These are phyloP conservation scores for Aspergillus sp. DNA, from an alignment of 2,329 filamentous ascomycete species.

Conservation along the genomic window DNA sequence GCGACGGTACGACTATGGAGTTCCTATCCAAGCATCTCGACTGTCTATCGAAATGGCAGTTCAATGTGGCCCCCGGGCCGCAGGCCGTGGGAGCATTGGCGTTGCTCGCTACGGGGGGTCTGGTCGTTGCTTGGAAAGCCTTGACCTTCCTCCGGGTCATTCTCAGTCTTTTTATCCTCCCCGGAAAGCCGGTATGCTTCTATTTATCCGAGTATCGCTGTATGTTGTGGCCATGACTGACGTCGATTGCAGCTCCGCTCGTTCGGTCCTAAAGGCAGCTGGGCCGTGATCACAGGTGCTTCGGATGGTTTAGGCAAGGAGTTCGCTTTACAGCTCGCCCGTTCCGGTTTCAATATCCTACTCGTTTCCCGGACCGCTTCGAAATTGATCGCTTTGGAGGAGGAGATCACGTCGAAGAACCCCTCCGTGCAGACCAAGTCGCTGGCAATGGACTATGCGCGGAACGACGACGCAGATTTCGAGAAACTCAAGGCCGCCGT, in stretches of 20 bases:
- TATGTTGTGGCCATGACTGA: constrained; percentile 9
- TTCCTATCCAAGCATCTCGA: constrained; percentile 21
- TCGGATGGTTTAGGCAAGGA: constrained; percentile 97
- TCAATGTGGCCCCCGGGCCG: constrained; percentile 28
- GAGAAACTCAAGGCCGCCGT: constrained; percentile 60
- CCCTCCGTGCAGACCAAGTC: constrained; percentile 63
- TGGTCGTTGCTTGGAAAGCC: constrained; percentile 50
- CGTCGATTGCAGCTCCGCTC: constrained; percentile 60
- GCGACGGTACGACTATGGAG: constrained; percentile 20
- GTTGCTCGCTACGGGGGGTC: constrained; percentile 45
- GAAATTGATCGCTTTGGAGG: constrained; percentile 71
- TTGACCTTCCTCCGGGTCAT: constrained; percentile 55
- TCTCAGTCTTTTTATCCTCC: constrained; percentile 60
- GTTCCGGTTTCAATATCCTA: constrained; percentile 87
- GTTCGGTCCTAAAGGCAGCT: constrained; percentile 85
- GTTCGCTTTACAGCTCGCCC: constrained; percentile 80
- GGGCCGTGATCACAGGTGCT: constrained; percentile 89
- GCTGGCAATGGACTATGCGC: constrained; percentile 84
- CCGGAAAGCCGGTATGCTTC: constrained; percentile 40
- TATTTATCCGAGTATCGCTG: too few relatives aligned
- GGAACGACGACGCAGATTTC: constrained; percentile 74
- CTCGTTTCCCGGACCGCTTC: constrained; percentile 92
- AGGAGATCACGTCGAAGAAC: constrained; percentile 64
- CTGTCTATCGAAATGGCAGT: constrained; percentile 27
- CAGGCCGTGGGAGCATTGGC: constrained; percentile 29